Evolutionary conservation across 352 stramenopile genomes (phyloP), one percentile per base, ranked within the genome.

Genomic region (Blastocystis sp.): DNA sequence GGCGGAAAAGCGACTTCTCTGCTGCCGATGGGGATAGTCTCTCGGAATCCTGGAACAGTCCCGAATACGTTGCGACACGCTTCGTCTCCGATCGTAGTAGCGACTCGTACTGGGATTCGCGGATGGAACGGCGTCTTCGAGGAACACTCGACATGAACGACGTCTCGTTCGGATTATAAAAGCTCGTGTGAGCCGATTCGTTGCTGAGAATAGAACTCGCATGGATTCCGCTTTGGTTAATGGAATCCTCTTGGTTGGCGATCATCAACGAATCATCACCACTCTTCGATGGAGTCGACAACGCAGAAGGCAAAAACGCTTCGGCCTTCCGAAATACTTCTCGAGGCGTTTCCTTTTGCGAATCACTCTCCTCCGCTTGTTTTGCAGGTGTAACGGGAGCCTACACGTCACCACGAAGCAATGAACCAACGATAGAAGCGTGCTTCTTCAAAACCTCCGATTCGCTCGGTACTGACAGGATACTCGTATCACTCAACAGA

Each of bases 401-500:
- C 74, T 84, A 84, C 28, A 7, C n/a, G 14, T 57, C 3, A 63
- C 17, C 42, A 69, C 6, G 9, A 84, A 54, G 40, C 64, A 48
- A 10, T 66, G 2, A 21, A 84, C 2, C 34, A 57, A 66, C 74
- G 43, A 59, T 42, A 28, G 74, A 84, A 19, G 68, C 69, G 28
- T 84, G 74, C n/a, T 45, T 45, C n/a, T 68, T 84, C 24, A 66
- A 14, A 1, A 84, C 3, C 9, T 84, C 74, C 1, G 74, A 57
- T 42, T 84, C 74, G 19, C 10, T 65, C 4, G 43, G 38, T 1
- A 63, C 1, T 1, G 74, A 84, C 6, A 84, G 14, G 34, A 69
- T 45, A 28, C 74, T 84, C 10, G 74, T 70, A 84, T 84, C 74
- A 48, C 74, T 84, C 54, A 84, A 57, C 9, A 84, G 19, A 45